These are phyloP conservation scores for Cutaneotrichosporon sp. DNA, from an alignment of 1,284 basidiomycete species.

Conservation along the genomic window DNA sequence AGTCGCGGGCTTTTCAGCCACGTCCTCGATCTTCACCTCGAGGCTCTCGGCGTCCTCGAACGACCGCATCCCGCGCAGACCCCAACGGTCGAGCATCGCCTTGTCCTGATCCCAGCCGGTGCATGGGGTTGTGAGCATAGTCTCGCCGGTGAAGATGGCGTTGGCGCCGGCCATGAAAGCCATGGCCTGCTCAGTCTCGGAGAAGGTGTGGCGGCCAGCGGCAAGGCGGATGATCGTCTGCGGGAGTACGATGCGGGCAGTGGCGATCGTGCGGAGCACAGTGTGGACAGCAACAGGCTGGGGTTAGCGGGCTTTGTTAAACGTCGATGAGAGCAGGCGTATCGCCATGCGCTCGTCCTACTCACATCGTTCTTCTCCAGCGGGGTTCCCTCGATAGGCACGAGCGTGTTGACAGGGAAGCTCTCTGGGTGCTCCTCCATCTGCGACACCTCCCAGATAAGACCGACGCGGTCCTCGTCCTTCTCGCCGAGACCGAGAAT, in stretches of 20 bases:
- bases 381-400: constrained; percentile 59
- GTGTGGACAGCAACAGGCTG: constrained; percentile 76
- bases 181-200: constrained; percentile 92
- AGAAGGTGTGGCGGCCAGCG: constrained; percentile 84
- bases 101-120: constrained; percentile 93
- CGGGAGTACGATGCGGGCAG: constrained; percentile 87
- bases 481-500: constrained; percentile 93
- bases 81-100: constrained; percentile 88
- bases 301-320: too few species aligned
- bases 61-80: constrained; percentile 81
- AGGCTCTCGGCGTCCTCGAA: constrained; percentile 56
- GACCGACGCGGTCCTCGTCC: constrained; percentile 81
- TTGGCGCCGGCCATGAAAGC: constrained; percentile 97
- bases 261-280: constrained; percentile 88
- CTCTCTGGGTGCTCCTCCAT: constrained; percentile 80
- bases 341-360: too few species aligned
- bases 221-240: constrained; percentile 91
- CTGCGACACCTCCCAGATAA: constrained; percentile 92
- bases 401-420: constrained; percentile 94
- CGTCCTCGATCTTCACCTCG: neutral
- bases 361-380: constrained; percentile 55
- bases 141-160: constrained; percentile 94
- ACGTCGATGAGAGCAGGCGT: too few species aligned
- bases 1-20: neutral
- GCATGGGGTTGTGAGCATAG: constrained; percentile 96